Base-by-base conservation (phyloP, 192 early-diverging fungal genomes). In the Rhizophagus sp. region DNA sequence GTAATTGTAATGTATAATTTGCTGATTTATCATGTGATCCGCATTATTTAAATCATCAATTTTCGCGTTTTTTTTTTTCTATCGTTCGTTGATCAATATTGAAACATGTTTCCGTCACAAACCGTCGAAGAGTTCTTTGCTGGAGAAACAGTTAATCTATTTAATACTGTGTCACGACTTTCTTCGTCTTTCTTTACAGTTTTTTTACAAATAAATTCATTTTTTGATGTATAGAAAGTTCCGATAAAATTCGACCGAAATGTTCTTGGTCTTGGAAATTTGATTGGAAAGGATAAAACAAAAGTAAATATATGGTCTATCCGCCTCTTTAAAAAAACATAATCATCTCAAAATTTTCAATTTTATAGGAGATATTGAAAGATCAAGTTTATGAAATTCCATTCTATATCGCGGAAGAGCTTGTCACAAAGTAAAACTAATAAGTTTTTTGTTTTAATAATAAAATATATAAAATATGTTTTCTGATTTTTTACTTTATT, bases 1-100 rank as follows among this genome's bases (percentile, higher is more conserved):
- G 87, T 33, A 88, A 65, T 24, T 79, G 78, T 12, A 88, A 65
- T 19, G 88, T 67, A 79, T 83, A 88, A 47, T 88, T 88, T 34
- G 77, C 44, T 41, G 5, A 41, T 41, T 41, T 41, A 41, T 41
- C 11, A 12, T 47, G 44, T 47, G 11, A 47, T 12, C 44, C 11
- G 2, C 10, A 13, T 47, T 47, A 47, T 47, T 47, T 12, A 47
- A 47, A 44, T 44, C 30, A 12, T 12, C 44, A 47, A 41, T 2
- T 47, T 47, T 47, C 44, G 44, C 44, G 44, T 47, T 47, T 47
- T 47, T n/a, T n/a, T 47, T 47, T 47, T 1, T 44, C 1, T 30
- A 30, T 30, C 30, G 10, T 44, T 47, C 11, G 44, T 47, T 47
- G 6, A 41, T 41, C 39, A 41, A 7, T 41, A 50, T 50, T 3